Evolutionary conservation across 2,329 filamentous ascomycete genomes (phyloP).

Genomic region (Cercospora sp.): DNA sequence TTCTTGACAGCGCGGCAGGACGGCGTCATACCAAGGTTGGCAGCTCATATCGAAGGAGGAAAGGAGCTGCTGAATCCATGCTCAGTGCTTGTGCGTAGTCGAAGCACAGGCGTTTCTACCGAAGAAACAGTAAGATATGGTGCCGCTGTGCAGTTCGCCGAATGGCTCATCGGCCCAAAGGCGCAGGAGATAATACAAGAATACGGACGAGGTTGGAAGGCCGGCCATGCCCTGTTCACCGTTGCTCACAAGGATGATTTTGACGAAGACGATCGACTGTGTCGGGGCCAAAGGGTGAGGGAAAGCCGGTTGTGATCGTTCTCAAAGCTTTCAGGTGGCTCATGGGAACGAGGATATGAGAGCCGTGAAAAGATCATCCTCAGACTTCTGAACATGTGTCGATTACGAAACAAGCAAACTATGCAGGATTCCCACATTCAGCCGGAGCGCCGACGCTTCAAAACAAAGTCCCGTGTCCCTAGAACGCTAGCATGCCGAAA

Average conservation of each 20-base stretch:
- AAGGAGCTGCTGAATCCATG: slow-evolving; percentile 30
- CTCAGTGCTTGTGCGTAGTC: slow-evolving; percentile 22
- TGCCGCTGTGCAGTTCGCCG: slow-evolving; percentile 23
- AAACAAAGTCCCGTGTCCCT: background rate
- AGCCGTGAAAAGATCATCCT: background rate
- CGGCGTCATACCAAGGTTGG: slow-evolving; percentile 16
- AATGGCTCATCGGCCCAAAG: slow-evolving; percentile 19
- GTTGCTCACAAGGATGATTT: slow-evolving; percentile 24
- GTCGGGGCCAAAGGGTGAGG: background rate
- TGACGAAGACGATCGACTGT: slow-evolving; percentile 16
- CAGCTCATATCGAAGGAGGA: slow-evolving; percentile 26
- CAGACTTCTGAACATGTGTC: background rate
- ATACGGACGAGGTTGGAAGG: slow-evolving; percentile 27
- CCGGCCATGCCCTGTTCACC: slow-evolving; percentile 25
- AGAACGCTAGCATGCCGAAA: slow-evolving; percentile 5
- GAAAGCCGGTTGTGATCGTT: background rate
- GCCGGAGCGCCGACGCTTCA: slow-evolving; percentile 12
- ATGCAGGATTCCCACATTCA: background rate
- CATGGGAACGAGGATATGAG: background rate
- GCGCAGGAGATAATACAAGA: slow-evolving; percentile 23
- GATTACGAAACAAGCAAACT: background rate
- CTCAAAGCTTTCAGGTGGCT: background rate
- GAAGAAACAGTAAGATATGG: background rate
- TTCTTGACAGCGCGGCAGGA: slow-evolving; percentile 30
- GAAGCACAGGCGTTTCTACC: background rate